Evolutionary conservation across 2,329 filamentous ascomycete species (phyloP).

Genomic region (Diaporthe longicolla): DNA sequence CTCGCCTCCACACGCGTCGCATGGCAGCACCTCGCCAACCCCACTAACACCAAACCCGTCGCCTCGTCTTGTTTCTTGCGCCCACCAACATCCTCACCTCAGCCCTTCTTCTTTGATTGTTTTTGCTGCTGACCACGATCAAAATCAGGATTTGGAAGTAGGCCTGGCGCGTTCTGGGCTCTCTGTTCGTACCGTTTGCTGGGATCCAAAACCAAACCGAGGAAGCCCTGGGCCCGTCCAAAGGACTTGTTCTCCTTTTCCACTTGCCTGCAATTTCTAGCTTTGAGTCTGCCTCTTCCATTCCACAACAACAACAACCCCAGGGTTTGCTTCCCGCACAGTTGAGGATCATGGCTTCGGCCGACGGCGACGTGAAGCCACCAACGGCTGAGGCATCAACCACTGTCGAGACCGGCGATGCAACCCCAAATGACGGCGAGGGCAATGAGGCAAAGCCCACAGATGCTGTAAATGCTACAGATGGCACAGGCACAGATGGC

Average conservation of each 20-base stretch:
- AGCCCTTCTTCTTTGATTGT: neutral
- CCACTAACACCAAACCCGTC: too few species aligned
- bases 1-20: neutral
- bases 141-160: neutral
- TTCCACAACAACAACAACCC: neutral
- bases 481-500: too few species aligned
- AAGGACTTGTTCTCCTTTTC: neutral
- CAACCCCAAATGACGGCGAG: neutral
- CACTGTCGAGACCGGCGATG: neutral
- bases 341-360: neutral
- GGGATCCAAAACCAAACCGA: neutral
- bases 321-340: neutral
- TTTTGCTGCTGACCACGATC: neutral
- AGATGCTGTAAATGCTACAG: too few species aligned
- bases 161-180: neutral
- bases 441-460: neutral
- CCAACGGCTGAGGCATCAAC: neutral
- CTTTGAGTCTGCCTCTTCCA: neutral
- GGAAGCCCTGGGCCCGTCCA: neutral
- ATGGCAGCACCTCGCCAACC: neutral
- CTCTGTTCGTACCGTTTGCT: neutral
- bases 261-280: neutral
- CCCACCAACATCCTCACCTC: neutral
- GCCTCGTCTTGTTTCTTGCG: neutral
- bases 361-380: neutral